Evolutionary conservation across 768 basidiomycete species (phyloP), one percentile per base, ranked within the genome.

Genomic region (Mycena galopus): DNA sequence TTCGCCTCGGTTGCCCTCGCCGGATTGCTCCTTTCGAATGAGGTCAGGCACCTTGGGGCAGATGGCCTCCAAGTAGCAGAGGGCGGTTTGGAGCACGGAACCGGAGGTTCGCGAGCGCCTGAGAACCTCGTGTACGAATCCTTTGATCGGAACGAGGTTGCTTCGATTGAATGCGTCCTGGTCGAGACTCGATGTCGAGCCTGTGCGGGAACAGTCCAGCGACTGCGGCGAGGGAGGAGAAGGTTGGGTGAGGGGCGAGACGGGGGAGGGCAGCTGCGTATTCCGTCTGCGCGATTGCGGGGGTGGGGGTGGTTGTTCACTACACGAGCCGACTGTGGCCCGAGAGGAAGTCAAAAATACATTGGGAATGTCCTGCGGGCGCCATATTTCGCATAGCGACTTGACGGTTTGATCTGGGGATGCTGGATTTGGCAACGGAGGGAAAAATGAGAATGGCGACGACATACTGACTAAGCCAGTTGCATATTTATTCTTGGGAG

Each of bases 21-120:
- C 86, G 21, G 78, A 76, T 71, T 85, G 85, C 64, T 92, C 91
- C 73, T 85, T 82, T 1, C 74, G 81, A 57, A 89, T 83, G 10
- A 95, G 84, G 55, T 91, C 90, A 0, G 93, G 90, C 16, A 96
- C 82, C 78, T 89, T 91, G 30, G 84, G 78, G 7, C 94, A 91
- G n/a, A 95, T 87, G 5, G 93, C 94, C 80, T 96, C 94, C 17
- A 97, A 84, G 79, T 96, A 96, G 79, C 96, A 95, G 0, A 96
- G 82, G 0, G 96, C 96, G 0, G 94, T 93, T 79, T 96, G 95
- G 11, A 97, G 86, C 4, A 96, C 93, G 50, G 88, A 89, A 50
- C 92, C 93, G 8, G 94, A 93, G 0, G 95, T 96, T 55, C 94
- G 89, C 12, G 94, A 96, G 39, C 96, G 92, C 61, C 94, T 89